These are phyloP conservation scores for Cytospora piceae DNA, from an alignment of 2,329 filamentous ascomycete genomes.

Conservation along the genomic window DNA sequence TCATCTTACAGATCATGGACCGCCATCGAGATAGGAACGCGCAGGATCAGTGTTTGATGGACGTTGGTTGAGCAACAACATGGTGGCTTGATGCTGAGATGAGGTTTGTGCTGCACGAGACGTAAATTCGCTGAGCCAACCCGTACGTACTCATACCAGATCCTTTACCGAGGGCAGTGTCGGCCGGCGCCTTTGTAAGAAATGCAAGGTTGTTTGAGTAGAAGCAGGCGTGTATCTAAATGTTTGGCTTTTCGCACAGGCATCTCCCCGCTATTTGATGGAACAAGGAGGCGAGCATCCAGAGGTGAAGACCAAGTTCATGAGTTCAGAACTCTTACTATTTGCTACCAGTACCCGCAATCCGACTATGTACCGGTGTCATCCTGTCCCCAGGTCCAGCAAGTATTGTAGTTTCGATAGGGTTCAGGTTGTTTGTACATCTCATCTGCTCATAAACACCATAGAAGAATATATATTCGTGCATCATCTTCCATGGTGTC, in stretches of 20 bases:
- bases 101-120: too few relatives aligned
- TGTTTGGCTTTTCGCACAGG: neutral
- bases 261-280: neutral
- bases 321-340: neutral
- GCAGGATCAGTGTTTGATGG: too few relatives aligned
- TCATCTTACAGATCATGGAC: too few relatives aligned
- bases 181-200: neutral
- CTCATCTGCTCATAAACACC: neutral
- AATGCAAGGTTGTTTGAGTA: neutral
- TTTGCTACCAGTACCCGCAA: neutral
- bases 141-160: too few relatives aligned
- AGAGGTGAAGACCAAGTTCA: neutral
- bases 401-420: neutral
- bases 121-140: too few relatives aligned
- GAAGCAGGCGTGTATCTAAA: neutral
- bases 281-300: neutral
- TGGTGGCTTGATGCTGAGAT: too few relatives aligned
- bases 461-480: neutral
- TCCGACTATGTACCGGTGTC: neutral
- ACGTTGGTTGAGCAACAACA: too few relatives aligned
- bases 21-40: too few relatives aligned
- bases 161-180: too few relatives aligned
- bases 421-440: neutral
- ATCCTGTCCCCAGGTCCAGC: neutral
- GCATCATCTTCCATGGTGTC: neutral